These are phyloP conservation scores for Neurospora sp. DNA, from an alignment of 495 filamentous ascomycete genomes.

Conservation along the genomic window DNA sequence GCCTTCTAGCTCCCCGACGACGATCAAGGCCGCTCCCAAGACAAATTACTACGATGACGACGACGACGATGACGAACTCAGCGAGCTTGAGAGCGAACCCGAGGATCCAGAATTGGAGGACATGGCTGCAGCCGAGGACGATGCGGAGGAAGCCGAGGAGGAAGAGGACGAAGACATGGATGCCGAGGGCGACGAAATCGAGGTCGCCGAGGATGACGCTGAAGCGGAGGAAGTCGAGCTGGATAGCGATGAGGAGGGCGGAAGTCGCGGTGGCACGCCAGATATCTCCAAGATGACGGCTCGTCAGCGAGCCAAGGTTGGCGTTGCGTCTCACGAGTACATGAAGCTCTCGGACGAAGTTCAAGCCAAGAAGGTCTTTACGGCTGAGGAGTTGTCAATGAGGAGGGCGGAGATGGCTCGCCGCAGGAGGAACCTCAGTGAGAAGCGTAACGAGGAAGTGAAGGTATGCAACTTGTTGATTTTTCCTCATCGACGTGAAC, in stretches of 20 bases:
- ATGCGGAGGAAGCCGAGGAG: constrained; percentile 32
- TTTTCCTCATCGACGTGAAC: neutral
- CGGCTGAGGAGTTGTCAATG: constrained; percentile 92
- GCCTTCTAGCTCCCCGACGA: neutral
- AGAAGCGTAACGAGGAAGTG: constrained; percentile 97
- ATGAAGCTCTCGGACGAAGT: constrained; percentile 87
- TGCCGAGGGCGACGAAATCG: constrained; percentile 55
- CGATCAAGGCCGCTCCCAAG: constrained; percentile 12
- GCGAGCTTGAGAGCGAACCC: constrained; percentile 37
- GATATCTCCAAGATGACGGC: constrained; percentile 83
- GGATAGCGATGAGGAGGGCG: constrained; percentile 54
- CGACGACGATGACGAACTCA: constrained; percentile 38
- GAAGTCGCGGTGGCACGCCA: constrained; percentile 42
- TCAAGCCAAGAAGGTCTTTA: constrained; percentile 85
- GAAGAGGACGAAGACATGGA: constrained; percentile 43
- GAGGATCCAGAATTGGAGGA: constrained; percentile 32
- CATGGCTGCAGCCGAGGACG: constrained; percentile 42
- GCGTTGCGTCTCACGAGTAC: constrained; percentile 45
- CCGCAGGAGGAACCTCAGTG: constrained; percentile 88
- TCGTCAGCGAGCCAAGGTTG: constrained; percentile 65
- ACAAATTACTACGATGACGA: constrained; percentile 34
- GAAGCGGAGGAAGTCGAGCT: constrained; percentile 50
- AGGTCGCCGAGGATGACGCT: constrained; percentile 43
- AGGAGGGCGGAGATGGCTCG: constrained; percentile 93
- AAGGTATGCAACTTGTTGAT: constrained; percentile 49